phyloP scores from a whole-genome alignment of 805 yeast genomes.

The Candida sakaeoensis region DNA sequence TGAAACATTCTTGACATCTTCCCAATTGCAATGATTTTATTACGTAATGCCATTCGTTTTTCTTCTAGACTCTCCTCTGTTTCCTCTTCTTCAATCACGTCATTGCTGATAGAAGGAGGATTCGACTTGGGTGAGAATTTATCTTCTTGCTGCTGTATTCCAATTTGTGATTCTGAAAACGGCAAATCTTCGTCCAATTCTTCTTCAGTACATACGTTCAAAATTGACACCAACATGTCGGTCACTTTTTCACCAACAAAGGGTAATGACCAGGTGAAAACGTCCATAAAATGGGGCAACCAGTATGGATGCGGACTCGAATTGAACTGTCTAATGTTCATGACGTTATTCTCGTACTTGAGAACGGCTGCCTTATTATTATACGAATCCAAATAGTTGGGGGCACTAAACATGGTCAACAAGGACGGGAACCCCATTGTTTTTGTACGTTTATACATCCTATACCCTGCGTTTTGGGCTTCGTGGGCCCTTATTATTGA shows the following conservation, averaged over 20 bases:
- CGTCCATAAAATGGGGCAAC: conserved; percentile 96
- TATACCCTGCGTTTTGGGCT: conserved; percentile 95
- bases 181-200: conserved; percentile 78
- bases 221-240: conserved; percentile 84
- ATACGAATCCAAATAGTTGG: conserved; percentile 88
- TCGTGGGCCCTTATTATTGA: conserved; percentile 95
- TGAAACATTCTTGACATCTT: conserved; percentile 90
- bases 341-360: conserved; percentile 84
- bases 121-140: not conserved
- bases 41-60: conserved; percentile 56
- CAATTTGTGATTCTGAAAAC: conserved; percentile 33
- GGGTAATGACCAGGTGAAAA: conserved; percentile 95
- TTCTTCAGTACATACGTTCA: conserved; percentile 93
- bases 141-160: conserved; percentile 5
- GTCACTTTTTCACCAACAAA: conserved; percentile 96
- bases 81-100: conserved; percentile 16
- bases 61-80: conserved; percentile 29
- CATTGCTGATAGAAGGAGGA: conserved; percentile 7
- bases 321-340: conserved; percentile 95
- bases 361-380: conserved; percentile 94
- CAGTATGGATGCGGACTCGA: conserved; percentile 93
- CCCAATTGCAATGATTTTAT: conserved; percentile 94
- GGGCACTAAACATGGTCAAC: conserved; percentile 91
- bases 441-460: conserved; percentile 85
- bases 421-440: conserved; percentile 86